Percentiles rank a stretch among this genome's conserved stretches.
Conservation (phyloP, 768 basidiomycete genomes). For the Trametes coccinea region DNA sequence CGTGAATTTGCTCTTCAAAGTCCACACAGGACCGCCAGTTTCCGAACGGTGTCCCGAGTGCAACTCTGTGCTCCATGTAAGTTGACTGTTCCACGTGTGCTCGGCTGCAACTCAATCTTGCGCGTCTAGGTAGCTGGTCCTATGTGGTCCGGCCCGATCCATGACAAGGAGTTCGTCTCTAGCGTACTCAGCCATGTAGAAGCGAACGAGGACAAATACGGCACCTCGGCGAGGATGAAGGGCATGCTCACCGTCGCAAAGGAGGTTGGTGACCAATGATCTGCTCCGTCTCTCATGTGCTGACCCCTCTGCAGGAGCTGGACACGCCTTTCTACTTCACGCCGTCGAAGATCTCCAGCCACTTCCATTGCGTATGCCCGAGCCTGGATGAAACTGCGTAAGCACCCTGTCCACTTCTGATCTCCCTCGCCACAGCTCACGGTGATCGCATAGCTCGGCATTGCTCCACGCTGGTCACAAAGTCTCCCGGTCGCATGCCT, state of each 20-base stretch:
- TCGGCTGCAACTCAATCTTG: background rate
- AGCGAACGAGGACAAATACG: constrained; percentile 61
- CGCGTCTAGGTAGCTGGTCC: constrained; percentile 78
- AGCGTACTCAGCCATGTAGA: constrained; percentile 76
- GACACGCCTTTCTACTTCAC: constrained; percentile 84
- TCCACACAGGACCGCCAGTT: constrained; percentile 66
- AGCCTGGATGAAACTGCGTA: constrained; percentile 75
- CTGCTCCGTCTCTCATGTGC: background rate
- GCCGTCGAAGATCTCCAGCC: constrained; percentile 72
- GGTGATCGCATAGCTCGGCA: constrained; percentile 62
- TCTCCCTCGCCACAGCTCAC: background rate
- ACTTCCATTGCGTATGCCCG: constrained; percentile 81
- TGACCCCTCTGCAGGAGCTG: constrained; percentile 60
- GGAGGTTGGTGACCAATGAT: constrained; percentile 55
- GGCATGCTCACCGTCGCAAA: constrained; percentile 93
- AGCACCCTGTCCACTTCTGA: constrained; percentile 32
- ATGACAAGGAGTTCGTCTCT: constrained; percentile 72
- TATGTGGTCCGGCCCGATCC: constrained; percentile 93
- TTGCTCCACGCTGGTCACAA: constrained; percentile 82
- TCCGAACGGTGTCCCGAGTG: constrained; percentile 80
- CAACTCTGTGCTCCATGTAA: constrained; percentile 70
- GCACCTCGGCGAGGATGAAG: constrained; percentile 82
- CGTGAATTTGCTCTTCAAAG: constrained; percentile 69
- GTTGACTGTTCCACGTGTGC: constrained; percentile 24
- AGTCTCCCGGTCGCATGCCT: constrained; percentile 90